phyloP scores from a whole-genome alignment of 306 rosid species.

The Cicer chorassanicum region DNA sequence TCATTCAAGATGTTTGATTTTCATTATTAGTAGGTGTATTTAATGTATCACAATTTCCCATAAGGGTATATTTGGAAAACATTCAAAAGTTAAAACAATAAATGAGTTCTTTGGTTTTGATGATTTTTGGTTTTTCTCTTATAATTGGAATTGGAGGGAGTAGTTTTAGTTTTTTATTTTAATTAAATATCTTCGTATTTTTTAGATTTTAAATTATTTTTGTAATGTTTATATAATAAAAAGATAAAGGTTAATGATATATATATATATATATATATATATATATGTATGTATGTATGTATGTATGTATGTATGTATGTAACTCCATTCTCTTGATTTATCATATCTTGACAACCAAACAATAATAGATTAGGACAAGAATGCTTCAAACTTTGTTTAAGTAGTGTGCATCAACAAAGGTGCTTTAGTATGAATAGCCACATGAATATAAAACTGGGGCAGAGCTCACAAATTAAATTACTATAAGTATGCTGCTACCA shows the following conservation, averaged over 20 bases:
- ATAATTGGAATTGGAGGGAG: too few relatives aligned
- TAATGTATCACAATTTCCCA: too few relatives aligned
- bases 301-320: background rate
- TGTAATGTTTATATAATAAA: background rate
- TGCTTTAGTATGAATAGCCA: background rate
- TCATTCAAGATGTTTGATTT: too few relatives aligned
- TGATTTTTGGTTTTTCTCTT: too few relatives aligned
- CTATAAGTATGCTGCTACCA: background rate
- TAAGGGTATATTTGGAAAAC: too few relatives aligned
- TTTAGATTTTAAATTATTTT: background rate
- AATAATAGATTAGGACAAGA: background rate
- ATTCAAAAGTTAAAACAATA: too few relatives aligned
- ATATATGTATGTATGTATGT: background rate
- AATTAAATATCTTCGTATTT: background rate
- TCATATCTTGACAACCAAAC: background rate
- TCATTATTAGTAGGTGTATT: too few relatives aligned
- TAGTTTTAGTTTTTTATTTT: background rate
- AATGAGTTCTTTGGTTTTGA: too few relatives aligned
- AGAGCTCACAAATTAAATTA: slow-evolving; percentile 16
- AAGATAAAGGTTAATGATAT: background rate
- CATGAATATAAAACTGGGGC: slow-evolving; percentile 1
- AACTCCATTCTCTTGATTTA: background rate
- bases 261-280: background rate
- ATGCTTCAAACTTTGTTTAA: background rate
- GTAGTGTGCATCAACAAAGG: background rate